phyloP scores from a whole-genome alignment of 2,329 filamentous ascomycete genomes.

The Diplodia corticola region DNA sequence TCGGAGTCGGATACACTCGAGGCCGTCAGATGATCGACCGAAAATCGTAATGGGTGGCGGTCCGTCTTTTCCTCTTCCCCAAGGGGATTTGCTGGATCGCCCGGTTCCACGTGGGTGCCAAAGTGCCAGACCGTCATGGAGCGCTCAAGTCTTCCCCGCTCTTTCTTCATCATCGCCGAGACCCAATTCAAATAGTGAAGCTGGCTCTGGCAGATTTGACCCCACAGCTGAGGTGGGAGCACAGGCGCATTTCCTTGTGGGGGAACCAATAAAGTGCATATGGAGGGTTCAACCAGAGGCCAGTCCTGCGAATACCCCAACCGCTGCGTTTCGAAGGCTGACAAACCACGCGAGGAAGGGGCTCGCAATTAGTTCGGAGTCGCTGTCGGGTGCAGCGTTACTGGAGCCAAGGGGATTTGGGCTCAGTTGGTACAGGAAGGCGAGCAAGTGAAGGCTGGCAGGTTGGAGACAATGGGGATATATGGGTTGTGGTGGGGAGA shows the following conservation, averaged over 20 bases:
- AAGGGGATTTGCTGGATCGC: neutral
- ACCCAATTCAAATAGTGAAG: neutral
- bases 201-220: neutral
- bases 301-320: neutral
- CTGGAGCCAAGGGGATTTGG: neutral
- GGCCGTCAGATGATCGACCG: neutral
- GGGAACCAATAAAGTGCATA: neutral
- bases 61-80: neutral
- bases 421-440: neutral
- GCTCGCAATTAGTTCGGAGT: neutral
- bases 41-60: conserved; percentile 2
- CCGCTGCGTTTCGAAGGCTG: neutral
- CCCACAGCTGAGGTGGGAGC: neutral
- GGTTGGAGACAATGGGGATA: neutral
- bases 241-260: neutral
- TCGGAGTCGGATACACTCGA: neutral
- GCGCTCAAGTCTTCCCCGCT: neutral
- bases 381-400: neutral
- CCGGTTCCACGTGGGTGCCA: neutral
- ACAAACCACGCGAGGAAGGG: neutral
- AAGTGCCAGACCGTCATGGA: neutral
- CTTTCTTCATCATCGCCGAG: neutral
- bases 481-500: neutral
- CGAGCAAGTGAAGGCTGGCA: neutral
- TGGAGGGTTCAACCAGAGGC: neutral